phyloP scores from a whole-genome alignment of 1,284 basidiomycete species.

The Apiotrichum montevideense region DNA sequence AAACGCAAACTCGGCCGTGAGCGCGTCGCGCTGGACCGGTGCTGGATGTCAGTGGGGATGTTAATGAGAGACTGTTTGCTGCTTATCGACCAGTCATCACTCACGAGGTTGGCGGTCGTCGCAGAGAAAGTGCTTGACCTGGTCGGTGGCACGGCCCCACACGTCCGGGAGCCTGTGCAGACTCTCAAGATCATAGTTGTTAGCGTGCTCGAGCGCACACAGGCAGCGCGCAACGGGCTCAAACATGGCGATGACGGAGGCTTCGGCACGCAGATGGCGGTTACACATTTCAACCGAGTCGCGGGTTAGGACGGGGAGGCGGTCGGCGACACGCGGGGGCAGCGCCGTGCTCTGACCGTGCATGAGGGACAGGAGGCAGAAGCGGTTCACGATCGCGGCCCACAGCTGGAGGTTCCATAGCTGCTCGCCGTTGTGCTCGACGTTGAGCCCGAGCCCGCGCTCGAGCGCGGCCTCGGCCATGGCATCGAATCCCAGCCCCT shows the following conservation, averaged over 20 bases:
- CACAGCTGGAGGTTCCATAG: slow-evolving; percentile 15
- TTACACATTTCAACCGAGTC: slow-evolving; percentile 11
- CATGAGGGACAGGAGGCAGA: slow-evolving; percentile 7
- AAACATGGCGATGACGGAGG: slow-evolving; percentile 4
- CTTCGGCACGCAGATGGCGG: slow-evolving; percentile 11
- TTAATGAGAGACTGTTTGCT: not conserved
- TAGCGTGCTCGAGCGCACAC: slow-evolving; percentile 4
- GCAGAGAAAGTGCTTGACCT: not conserved
- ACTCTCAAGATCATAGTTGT: not conserved
- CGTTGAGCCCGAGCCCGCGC: slow-evolving; percentile 6
- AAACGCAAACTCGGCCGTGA: slow-evolving; percentile 6
- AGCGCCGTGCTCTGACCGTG: slow-evolving; percentile 1
- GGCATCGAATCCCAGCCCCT: slow-evolving; percentile 18
- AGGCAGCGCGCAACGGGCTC: slow-evolving; percentile 2
- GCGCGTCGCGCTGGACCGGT: slow-evolving; percentile 7
- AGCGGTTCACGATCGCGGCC: slow-evolving; percentile 16
- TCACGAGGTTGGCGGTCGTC: not conserved
- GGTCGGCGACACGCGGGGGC: slow-evolving; percentile 4
- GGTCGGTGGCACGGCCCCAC: not conserved
- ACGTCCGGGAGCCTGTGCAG: not conserved
- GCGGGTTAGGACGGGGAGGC: slow-evolving; percentile 7
- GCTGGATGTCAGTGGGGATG: not conserved
- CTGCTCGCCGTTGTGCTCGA: slow-evolving; percentile 5
- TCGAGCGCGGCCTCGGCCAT: slow-evolving; percentile 3
- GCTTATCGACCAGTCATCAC: not conserved